A percentile compares a stretch with the other conserved stretches of the same genome.
phyloP scores from a whole-genome alignment of 2,329 filamentous ascomycete species.

The Ophiosphaerella herpotricha region DNA sequence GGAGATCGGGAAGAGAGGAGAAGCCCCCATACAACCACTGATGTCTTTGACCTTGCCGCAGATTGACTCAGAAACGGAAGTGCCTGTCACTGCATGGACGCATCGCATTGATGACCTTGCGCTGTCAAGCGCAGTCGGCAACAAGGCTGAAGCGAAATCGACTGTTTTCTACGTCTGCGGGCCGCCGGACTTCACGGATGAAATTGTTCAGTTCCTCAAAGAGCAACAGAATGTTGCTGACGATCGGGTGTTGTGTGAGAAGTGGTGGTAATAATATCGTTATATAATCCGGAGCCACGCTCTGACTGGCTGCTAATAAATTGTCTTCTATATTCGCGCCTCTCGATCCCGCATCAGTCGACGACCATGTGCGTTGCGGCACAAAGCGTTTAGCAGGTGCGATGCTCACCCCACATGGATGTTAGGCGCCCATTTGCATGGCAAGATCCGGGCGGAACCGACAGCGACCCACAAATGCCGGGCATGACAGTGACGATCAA shows the following conservation, averaged over 20 bases:
- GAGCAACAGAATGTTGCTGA: conserved; percentile 45
- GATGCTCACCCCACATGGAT: conserved; percentile 24
- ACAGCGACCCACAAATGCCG: conserved; percentile 1
- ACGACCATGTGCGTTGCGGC: neutral
- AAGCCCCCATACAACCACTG: conserved; percentile 36
- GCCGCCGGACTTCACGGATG: conserved; percentile 55
- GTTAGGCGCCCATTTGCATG: conserved; percentile 34
- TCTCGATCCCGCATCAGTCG: too few species aligned
- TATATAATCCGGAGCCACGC: neutral
- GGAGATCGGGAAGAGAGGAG: conserved; percentile 25
- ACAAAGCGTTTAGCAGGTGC: conserved; percentile 25
- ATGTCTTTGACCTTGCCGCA: conserved; percentile 39
- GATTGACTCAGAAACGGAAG: conserved; percentile 33
- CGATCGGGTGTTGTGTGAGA: conserved; percentile 54
- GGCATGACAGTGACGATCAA: neutral
- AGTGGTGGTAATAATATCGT: conserved; percentile 52
- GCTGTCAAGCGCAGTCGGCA: conserved; percentile 47
- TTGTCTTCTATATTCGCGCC: too few species aligned
- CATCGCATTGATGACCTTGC: conserved; percentile 44
- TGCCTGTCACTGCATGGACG: conserved; percentile 38
- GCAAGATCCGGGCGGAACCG: conserved; percentile 15
- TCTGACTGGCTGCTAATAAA: neutral
- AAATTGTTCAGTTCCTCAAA: conserved; percentile 48
- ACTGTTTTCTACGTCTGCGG: conserved; percentile 56
- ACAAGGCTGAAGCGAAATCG: conserved; percentile 36